These are phyloP conservation scores for Chaetomium sp. DNA, from an alignment of 2,329 filamentous ascomycete species.

Conservation along the genomic window DNA sequence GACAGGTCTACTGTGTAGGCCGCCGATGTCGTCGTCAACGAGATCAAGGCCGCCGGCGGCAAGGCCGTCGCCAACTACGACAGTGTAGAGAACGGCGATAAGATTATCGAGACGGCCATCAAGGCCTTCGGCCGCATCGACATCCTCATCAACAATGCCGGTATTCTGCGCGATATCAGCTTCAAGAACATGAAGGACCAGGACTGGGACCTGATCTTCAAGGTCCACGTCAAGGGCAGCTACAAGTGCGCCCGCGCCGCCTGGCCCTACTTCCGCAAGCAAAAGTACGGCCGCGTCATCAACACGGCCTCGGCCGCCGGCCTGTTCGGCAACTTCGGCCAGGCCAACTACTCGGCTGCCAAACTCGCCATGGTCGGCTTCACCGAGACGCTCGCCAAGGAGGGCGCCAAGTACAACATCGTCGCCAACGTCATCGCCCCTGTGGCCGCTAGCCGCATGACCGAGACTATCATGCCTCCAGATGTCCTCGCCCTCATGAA, in stretches of 20 bases:
- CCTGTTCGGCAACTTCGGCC: slow-evolving; percentile 92
- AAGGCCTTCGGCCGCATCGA: slow-evolving; percentile 84
- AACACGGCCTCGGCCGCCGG: slow-evolving; percentile 97
- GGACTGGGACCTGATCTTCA: slow-evolving; percentile 95
- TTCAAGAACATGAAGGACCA: slow-evolving; percentile 99
- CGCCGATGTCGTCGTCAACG: slow-evolving; percentile 79
- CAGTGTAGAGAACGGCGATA: slow-evolving; percentile 87
- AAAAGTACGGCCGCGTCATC: slow-evolving; percentile 96
- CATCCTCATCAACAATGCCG: slow-evolving; percentile 95
- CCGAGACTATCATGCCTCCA: slow-evolving; percentile 91
- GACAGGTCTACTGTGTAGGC: slow-evolving; percentile 59
- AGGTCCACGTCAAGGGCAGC: slow-evolving; percentile 87
- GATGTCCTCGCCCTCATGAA: slow-evolving; percentile 82
- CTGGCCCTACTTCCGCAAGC: slow-evolving; percentile 97
- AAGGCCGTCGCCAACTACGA: slow-evolving; percentile 99
- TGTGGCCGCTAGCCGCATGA: slow-evolving; percentile 94
- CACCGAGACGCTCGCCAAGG: slow-evolving; percentile 96
- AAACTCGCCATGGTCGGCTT: slow-evolving; percentile 96
- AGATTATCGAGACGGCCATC: slow-evolving; percentile 89
- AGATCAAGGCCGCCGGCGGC: slow-evolving; percentile 84
- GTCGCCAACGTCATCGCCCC: slow-evolving; percentile 92
- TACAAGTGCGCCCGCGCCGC: slow-evolving; percentile 95
- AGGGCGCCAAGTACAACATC: slow-evolving; percentile 98
- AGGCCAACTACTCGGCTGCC: slow-evolving; percentile 95
- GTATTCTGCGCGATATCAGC: slow-evolving; percentile 90